Conservation (phyloP, 805 yeast genomes). For the Wickerhamomyces rabaulensis region DNA sequence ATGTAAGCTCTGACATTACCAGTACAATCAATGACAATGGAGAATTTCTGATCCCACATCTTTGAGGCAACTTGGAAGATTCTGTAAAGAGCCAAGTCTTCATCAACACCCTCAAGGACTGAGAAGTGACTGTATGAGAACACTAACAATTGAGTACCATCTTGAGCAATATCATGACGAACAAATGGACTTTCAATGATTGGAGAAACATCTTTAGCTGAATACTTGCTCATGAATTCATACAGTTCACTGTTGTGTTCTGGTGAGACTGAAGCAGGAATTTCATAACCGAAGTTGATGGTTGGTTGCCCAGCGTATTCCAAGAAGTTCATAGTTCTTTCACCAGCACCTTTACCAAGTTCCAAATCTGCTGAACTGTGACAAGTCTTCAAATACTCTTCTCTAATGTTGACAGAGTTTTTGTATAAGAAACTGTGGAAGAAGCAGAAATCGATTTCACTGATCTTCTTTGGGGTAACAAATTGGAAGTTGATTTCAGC, state of each 20-base stretch:
- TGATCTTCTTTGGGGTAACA: slow-evolving; percentile 15
- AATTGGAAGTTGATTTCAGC: slow-evolving; percentile 20
- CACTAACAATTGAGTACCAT: slow-evolving; percentile 67
- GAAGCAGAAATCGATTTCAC: slow-evolving; percentile 28
- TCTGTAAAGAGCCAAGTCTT: slow-evolving; percentile 52
- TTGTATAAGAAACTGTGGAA: slow-evolving; percentile 46
- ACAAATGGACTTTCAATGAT: slow-evolving; percentile 41
- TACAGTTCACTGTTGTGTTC: slow-evolving; percentile 48
- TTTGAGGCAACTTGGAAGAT: slow-evolving; percentile 61
- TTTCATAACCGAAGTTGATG: slow-evolving; percentile 47
- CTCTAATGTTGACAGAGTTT: slow-evolving; percentile 38
- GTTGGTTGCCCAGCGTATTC: slow-evolving; percentile 55
- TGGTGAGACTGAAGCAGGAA: slow-evolving; percentile 47
- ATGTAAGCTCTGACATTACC: slow-evolving; percentile 36
- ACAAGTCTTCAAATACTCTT: slow-evolving; percentile 14
- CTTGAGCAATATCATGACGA: slow-evolving; percentile 61
- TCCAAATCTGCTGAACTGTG: slow-evolving; percentile 17
- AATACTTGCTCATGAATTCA: slow-evolving; percentile 70
- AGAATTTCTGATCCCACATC: slow-evolving; percentile 65
- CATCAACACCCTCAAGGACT: slow-evolving; percentile 29
- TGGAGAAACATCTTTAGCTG: slow-evolving; percentile 47
- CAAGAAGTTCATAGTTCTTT: slow-evolving; percentile 42
- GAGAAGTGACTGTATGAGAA: slow-evolving; percentile 39
- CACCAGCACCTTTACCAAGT: slow-evolving; percentile 25
- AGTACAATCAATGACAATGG: slow-evolving; percentile 65